A percentile compares a stretch with the other conserved stretches of the same genome.
These are phyloP conservation scores for Saccharomycopsis sp. DNA, from an alignment of 805 yeast species.

Conservation along the genomic window DNA sequence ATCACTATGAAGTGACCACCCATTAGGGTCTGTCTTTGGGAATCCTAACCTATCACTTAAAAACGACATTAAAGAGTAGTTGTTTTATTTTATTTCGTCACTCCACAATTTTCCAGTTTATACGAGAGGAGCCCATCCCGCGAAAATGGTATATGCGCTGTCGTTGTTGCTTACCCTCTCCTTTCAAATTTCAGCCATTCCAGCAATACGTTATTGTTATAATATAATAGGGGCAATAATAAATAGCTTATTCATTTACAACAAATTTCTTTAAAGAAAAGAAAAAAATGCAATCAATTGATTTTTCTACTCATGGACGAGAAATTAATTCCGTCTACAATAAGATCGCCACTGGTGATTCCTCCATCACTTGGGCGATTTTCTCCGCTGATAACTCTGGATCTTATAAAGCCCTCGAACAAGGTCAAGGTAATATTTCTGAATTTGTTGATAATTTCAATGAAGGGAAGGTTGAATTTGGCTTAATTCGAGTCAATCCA, in stretches of 20 bases:
- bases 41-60: slow-evolving; percentile 51
- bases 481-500: slow-evolving; percentile 79
- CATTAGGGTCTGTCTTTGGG: slow-evolving; percentile 56
- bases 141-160: no score
- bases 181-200: no score
- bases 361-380: slow-evolving; percentile 65
- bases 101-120: no score
- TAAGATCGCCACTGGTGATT: slow-evolving; percentile 71
- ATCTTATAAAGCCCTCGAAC: slow-evolving; percentile 35
- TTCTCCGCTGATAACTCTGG: slow-evolving; percentile 62
- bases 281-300: no score
- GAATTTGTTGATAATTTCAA: slow-evolving; percentile 79
- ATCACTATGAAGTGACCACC: slow-evolving; percentile 72
- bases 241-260: no score
- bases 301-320: slow-evolving; percentile 60
- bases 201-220: no score
- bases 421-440: slow-evolving; percentile 61
- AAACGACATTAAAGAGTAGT: no score
- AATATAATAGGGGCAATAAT: no score
- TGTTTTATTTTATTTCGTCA: no score
- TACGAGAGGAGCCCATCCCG: no score
- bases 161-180: no score
- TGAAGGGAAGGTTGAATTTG: slow-evolving; percentile 77
- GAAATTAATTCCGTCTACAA: slow-evolving; percentile 72
- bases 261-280: no score